phyloP scores from a whole-genome alignment of 2,329 filamentous ascomycete species.

The Colletotrichum navitas region DNA sequence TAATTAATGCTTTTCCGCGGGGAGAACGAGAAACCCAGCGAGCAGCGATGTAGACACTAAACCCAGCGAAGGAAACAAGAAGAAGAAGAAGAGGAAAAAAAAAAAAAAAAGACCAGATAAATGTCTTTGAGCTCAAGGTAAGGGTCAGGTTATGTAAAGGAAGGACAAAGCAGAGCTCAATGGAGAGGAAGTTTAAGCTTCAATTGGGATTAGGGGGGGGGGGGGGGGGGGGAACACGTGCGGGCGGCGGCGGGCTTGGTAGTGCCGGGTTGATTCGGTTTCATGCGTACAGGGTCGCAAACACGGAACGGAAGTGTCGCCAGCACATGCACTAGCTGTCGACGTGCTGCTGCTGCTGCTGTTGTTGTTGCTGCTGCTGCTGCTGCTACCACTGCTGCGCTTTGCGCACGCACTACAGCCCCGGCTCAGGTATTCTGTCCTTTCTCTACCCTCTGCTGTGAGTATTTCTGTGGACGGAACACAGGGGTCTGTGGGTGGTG shows the following conservation, averaged over 20 bases:
- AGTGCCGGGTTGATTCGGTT: slow-evolving; percentile 28
- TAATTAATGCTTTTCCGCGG: not conserved
- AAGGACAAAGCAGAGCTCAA: slow-evolving; percentile 1
- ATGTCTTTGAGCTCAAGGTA: slow-evolving; percentile 13
- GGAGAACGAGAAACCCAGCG: not conserved
- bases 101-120: not conserved
- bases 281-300: slow-evolving; percentile 38
- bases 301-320: slow-evolving; percentile 38
- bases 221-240: slow-evolving; percentile 13
- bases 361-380: not conserved
- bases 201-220: slow-evolving; percentile 7
- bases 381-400: not conserved
- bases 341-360: not conserved
- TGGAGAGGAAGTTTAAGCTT: slow-evolving; percentile 32
- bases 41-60: not conserved
- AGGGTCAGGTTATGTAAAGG: slow-evolving; percentile 15
- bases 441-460: not conserved
- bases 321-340: slow-evolving; percentile 27
- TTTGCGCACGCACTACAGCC: slow-evolving; percentile 25
- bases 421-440: not conserved
- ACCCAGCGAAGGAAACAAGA: too few relatives aligned
- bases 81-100: too few relatives aligned
- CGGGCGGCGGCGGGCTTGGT: slow-evolving; percentile 14
- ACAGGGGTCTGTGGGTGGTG: slow-evolving; percentile 26
- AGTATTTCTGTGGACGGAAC: not conserved